Conservation (phyloP, 1,139 yeast genomes). For the Lodderomyces oxycetoniae region DNA sequence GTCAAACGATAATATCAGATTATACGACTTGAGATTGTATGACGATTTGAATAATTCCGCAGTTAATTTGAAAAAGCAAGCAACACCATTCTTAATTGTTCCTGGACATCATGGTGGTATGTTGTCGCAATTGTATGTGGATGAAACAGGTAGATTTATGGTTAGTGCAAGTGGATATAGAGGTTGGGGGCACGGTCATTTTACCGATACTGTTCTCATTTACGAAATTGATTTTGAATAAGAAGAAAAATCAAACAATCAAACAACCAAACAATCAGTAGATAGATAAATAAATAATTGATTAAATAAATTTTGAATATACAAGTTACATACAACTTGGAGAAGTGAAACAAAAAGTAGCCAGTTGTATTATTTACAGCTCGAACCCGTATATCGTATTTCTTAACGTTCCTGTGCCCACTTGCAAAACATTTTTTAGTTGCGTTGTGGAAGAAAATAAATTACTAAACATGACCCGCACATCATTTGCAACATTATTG, state of each 20-base stretch:
- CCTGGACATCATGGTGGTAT: conserved; percentile 63
- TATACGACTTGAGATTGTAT: conserved; percentile 67
- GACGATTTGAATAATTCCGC: conserved; percentile 26
- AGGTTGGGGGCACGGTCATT: conserved; percentile 83
- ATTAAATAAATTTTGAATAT: too few relatives aligned
- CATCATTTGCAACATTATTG: conserved; percentile 10
- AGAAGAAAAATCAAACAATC: background rate
- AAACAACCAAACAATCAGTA: background rate
- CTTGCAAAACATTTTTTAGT: conserved; percentile 21
- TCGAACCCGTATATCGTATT: conserved; percentile 15
- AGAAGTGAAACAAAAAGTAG: background rate
- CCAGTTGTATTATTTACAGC: background rate
- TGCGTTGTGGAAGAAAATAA: background rate
- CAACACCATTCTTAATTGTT: conserved; percentile 56
- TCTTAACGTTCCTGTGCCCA: conserved; percentile 33
- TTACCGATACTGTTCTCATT: conserved; percentile 74
- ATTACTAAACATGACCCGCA: conserved; percentile 13
- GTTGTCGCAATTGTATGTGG: conserved; percentile 59
- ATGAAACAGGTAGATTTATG: conserved; percentile 83
- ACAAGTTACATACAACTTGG: background rate
- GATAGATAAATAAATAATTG: background rate
- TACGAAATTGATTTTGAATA: conserved; percentile 60
- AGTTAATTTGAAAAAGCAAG: conserved; percentile 33
- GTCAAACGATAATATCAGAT: conserved; percentile 81
- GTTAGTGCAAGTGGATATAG: conserved; percentile 91